Evolutionary conservation across 1,139 yeast genomes (phyloP).

Genomic region (Yamadazyma triangularis): DNA sequence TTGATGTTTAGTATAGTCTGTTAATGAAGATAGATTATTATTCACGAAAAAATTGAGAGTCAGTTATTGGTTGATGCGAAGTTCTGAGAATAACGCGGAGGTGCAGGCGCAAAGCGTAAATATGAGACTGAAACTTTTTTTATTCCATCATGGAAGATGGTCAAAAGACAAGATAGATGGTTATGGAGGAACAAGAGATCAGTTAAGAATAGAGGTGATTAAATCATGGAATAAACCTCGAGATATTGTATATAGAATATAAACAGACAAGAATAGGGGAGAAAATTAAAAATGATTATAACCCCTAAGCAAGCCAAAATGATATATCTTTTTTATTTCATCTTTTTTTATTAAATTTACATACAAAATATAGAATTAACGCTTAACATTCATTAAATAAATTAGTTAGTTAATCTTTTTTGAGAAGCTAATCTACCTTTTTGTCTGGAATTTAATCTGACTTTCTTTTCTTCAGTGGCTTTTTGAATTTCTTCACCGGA

Average conservation of each 20-base stretch:
- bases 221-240: no score
- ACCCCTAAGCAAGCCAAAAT: no score
- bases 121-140: not conserved
- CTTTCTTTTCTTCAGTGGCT: conserved; percentile 81
- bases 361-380: not conserved
- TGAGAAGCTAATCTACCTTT: conserved; percentile 87
- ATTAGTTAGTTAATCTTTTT: conserved; percentile 46
- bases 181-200: no score
- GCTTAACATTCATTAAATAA: no score
- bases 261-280: no score
- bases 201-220: no score
- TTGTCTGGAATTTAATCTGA: conserved; percentile 85
- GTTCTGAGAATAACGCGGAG: not conserved
- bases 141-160: no score
- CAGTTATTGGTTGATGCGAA: conserved; percentile 8
- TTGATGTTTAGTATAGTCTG: conserved; percentile 3
- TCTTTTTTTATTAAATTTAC: not conserved
- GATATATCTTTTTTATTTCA: no score
- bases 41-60: conserved; percentile 3
- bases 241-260: no score
- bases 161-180: no score
- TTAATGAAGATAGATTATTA: no score
- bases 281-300: no score
- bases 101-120: not conserved
- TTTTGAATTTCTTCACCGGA: conserved; percentile 91